phyloP scores from a whole-genome alignment of 164 flowering plant genomes.

The Platanus orientalis region DNA sequence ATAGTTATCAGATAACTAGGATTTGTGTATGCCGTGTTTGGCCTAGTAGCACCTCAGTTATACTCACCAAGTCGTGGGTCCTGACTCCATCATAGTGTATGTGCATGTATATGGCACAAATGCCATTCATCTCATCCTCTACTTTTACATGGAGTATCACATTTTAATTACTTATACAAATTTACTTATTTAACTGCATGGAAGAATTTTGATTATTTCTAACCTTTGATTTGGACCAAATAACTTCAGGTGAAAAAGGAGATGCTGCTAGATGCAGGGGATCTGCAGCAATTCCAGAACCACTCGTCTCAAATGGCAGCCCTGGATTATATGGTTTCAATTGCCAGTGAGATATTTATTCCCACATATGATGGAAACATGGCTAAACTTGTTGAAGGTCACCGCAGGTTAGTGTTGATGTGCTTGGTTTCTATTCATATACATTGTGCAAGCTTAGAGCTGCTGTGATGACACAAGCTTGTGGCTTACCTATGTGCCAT shows the following conservation, averaged over 20 bases:
- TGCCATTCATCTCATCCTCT: too few species aligned
- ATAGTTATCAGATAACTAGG: too few species aligned
- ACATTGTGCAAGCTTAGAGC: background rate
- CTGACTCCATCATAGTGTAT: too few species aligned
- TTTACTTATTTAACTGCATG: too few species aligned
- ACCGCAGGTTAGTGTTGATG: constrained; percentile 60
- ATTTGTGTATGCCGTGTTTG: too few species aligned
- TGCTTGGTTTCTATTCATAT: background rate
- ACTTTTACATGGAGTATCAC: too few species aligned
- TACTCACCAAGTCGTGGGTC: too few species aligned
- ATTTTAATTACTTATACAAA: too few species aligned
- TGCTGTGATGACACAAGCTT: background rate
- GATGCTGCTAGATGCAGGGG: constrained; percentile 63
- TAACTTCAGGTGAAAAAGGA: constrained; percentile 79
- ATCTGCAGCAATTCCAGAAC: constrained; percentile 68
- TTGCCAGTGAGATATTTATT: constrained; percentile 76
- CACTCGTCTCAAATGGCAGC: constrained; percentile 99
- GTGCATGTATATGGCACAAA: too few species aligned
- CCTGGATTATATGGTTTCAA: constrained; percentile 83
- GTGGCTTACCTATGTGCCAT: background rate
- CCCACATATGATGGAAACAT: constrained; percentile 98
- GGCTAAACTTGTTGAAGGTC: constrained; percentile 98
- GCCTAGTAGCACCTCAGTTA: too few species aligned
- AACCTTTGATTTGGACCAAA: background rate
- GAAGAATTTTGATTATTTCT: background rate